Conservation (phyloP, 2,329 filamentous ascomycete genomes). For the Stachybotrys chlorohalonatus region DNA sequence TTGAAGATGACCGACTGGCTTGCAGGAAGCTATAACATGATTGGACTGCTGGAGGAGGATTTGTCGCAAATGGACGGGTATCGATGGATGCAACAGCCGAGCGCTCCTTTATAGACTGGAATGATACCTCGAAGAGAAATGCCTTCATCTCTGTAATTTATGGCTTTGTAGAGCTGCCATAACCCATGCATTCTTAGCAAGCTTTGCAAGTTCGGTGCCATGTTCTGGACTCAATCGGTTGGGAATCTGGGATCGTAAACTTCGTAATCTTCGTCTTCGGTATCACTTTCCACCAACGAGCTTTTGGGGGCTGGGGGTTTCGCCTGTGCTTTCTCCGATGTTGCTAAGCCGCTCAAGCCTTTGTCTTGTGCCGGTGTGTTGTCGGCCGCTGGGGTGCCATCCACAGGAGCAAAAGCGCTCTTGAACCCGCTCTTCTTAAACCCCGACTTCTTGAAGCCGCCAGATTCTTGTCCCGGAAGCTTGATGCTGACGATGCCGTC, state of each 20-base stretch:
- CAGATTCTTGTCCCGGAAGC: conserved; percentile 31
- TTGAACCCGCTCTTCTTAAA: conserved; percentile 83
- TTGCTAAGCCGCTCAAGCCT: conserved; percentile 15
- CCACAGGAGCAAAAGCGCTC: conserved; percentile 57
- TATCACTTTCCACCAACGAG: conserved; percentile 45
- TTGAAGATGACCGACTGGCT: conserved; percentile 51
- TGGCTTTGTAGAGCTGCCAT: no score
- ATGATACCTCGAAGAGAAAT: neutral
- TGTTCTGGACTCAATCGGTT: conserved; percentile 39
- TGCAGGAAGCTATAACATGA: conserved; percentile 54
- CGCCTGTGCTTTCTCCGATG: conserved; percentile 7
- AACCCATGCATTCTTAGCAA: no score
- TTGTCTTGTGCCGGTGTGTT: conserved; percentile 27
- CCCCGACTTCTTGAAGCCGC: conserved; percentile 53
- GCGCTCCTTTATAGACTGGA: conserved; percentile 6
- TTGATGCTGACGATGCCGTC: conserved; percentile 63
- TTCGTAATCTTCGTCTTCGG: conserved; percentile 63
- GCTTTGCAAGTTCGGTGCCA: neutral
- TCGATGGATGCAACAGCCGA: conserved; percentile 20
- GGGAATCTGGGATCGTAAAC: conserved; percentile 54
- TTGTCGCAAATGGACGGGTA: conserved; percentile 33
- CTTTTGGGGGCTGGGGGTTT: conserved; percentile 13
- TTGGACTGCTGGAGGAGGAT: conserved; percentile 57
- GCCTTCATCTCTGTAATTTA: no score
- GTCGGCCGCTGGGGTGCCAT: conserved; percentile 25